These are phyloP conservation scores for Taiwanofungus camphoratus DNA, from an alignment of 1,284 basidiomycete genomes.

Conservation along the genomic window DNA sequence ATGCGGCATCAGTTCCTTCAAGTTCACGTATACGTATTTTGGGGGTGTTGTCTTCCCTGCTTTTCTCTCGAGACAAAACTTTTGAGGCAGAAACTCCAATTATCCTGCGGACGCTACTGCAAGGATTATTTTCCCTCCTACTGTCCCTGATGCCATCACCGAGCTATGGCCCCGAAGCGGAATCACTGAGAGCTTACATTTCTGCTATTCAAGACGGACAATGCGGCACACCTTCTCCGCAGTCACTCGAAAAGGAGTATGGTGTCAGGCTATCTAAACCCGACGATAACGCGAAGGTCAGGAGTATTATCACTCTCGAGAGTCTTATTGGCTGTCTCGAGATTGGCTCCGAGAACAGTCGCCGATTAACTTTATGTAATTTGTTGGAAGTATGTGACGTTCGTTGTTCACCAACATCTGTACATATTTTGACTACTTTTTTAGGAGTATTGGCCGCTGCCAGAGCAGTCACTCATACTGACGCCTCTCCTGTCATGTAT, in stretches of 20 bases:
- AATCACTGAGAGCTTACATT: slow-evolving; percentile 27
- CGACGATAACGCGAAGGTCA: slow-evolving; percentile 26
- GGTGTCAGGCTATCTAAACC: slow-evolving; percentile 25
- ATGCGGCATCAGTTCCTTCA: slow-evolving; percentile 41
- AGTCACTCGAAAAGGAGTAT: slow-evolving; percentile 33
- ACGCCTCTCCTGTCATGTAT: slow-evolving; percentile 29
- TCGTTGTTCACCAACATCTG: neutral
- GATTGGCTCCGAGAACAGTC: slow-evolving; percentile 24
- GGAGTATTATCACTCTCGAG: slow-evolving; percentile 28
- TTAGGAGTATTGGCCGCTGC: slow-evolving; percentile 47
- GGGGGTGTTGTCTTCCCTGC: slow-evolving; percentile 40
- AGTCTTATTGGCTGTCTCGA: slow-evolving; percentile 33
- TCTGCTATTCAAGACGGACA: slow-evolving; percentile 24
- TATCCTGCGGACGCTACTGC: slow-evolving; percentile 47
- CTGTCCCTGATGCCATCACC: slow-evolving; percentile 26
- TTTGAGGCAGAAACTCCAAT: slow-evolving; percentile 39
- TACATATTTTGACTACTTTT: neutral
- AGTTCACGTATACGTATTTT: slow-evolving; percentile 43
- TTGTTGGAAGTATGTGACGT: slow-evolving; percentile 27
- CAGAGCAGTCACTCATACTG: slow-evolving; percentile 24
- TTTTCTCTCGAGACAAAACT: slow-evolving; percentile 41
- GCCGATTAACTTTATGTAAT: slow-evolving; percentile 29
- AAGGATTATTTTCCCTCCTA: slow-evolving; percentile 47
- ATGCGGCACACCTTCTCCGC: slow-evolving; percentile 25
- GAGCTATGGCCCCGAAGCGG: slow-evolving; percentile 19